Evolutionary conservation across 495 filamentous ascomycete genomes (phyloP), one percentile per base, ranked within the genome.

Genomic region (Astrothelium subdiscretum): DNA sequence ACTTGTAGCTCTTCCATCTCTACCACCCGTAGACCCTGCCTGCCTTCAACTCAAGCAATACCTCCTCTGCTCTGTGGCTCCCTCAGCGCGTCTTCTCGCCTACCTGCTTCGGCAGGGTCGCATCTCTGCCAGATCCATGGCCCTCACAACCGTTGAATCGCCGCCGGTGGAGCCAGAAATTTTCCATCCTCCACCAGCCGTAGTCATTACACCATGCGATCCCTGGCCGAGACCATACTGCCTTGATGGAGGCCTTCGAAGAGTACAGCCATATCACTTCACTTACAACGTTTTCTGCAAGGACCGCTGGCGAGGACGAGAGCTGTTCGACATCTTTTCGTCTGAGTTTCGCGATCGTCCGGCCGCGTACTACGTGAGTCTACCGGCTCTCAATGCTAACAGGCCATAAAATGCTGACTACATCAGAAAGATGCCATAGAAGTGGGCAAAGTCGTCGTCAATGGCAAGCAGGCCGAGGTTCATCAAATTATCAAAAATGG

Each of bases 201-300:
- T 85, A 13, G 67, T 84, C 31, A 75, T 79, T 2, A 86, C 85
- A 0, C 85, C 87, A 22, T 81, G 78, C 66, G 84, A 87, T 65
- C 81, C 83, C 10, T 87, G 80, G 82, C 85, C 87, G 27, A 77
- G 80, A 65, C 84, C 81, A 11, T 96, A 96, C 72, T 88, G 85
- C 66, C 74, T 95, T 60, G 87, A 94, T 59, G 83, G 85, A 67
- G 89, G 87, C 11, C 73, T 96, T 42, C 84, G 92, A 38, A 84
- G 89, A 32, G 62, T 63, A 24, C 38, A 79, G n/a, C 92, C 92
- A 4, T 97, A 97, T 69, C 81, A 94, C 70, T 97, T 82, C 70
- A 96, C 94, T 2, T 97, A 96, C 74, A 96, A 96, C 68, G 96
- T 91, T 1, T 90, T 83, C 73, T 92, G 87, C 76, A 97, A 95